Conservation (phyloP, 495 filamentous ascomycete genomes). For the Xylaria castorea region DNA sequence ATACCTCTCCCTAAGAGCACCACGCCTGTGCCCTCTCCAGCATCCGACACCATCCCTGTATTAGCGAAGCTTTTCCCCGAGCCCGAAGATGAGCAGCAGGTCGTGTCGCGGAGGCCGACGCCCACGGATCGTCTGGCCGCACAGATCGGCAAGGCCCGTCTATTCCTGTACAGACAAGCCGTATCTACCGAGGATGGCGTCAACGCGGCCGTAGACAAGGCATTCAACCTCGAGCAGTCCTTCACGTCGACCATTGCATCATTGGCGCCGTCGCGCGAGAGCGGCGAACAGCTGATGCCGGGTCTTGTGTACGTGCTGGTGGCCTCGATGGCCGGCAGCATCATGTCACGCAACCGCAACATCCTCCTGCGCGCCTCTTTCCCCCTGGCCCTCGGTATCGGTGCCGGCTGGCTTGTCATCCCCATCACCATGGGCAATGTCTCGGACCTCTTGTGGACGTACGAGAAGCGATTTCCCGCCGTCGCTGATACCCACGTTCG, state of each 20-base stretch:
- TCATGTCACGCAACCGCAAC: slow-evolving; percentile 83
- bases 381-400: slow-evolving; percentile 74
- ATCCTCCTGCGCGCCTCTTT: slow-evolving; percentile 75
- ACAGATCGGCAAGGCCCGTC: slow-evolving; percentile 80
- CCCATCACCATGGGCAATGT: slow-evolving; percentile 87
- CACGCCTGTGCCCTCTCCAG: slow-evolving; percentile 41
- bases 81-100: slow-evolving; percentile 12
- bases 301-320: slow-evolving; percentile 89
- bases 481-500: slow-evolving; percentile 78
- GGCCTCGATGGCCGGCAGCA: slow-evolving; percentile 88
- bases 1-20: slow-evolving; percentile 44
- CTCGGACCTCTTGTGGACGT: slow-evolving; percentile 80
- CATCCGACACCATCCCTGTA: slow-evolving; percentile 37
- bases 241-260: slow-evolving; percentile 86
- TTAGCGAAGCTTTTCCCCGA: slow-evolving; percentile 45
- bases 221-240: slow-evolving; percentile 79
- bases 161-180: slow-evolving; percentile 79
- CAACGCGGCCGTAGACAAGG: slow-evolving; percentile 74
- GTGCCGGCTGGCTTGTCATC: slow-evolving; percentile 75
- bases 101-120: slow-evolving; percentile 65
- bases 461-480: slow-evolving; percentile 83
- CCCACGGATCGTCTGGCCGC: slow-evolving; percentile 88
- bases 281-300: slow-evolving; percentile 83
- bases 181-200: slow-evolving; percentile 74
- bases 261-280: slow-evolving; percentile 81